phyloP scores from a whole-genome alignment of 1,284 basidiomycete species.

The Leccinum cinnamomeum region DNA sequence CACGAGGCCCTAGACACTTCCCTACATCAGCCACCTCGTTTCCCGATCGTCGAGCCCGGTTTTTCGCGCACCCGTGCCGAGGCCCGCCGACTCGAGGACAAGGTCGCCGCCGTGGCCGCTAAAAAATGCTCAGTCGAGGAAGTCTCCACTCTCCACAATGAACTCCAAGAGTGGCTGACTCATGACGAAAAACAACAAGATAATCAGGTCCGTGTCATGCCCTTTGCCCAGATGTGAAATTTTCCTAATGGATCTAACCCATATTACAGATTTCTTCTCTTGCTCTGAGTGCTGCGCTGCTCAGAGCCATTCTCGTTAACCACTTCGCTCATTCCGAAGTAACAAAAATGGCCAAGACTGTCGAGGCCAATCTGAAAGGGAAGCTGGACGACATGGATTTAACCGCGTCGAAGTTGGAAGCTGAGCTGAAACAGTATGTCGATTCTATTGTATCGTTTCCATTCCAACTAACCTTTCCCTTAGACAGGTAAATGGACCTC shows the following conservation, averaged over 20 bases:
- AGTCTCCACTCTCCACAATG: constrained; percentile 68
- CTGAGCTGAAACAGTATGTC: constrained; percentile 68
- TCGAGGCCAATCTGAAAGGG: constrained; percentile 59
- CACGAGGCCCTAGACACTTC: background rate
- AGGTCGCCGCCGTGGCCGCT: constrained; percentile 72
- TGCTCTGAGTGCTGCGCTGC: constrained; percentile 61
- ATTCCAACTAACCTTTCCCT: constrained; percentile 22
- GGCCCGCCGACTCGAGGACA: constrained; percentile 68
- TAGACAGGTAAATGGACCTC: constrained; percentile 33
- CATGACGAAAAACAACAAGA: constrained; percentile 52
- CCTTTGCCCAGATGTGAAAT: constrained; percentile 33
- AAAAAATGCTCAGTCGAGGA: constrained; percentile 85
- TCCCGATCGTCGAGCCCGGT: constrained; percentile 39
- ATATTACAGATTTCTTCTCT: constrained; percentile 56
- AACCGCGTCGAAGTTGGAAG: constrained; percentile 57
- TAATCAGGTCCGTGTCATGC: constrained; percentile 52
- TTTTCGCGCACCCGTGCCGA: constrained; percentile 50
- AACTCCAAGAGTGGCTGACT: constrained; percentile 69
- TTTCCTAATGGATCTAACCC: constrained; percentile 9
- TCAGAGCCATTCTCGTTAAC: constrained; percentile 79
- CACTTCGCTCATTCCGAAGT: constrained; percentile 74
- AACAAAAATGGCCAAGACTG: constrained; percentile 58
- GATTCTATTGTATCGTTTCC: constrained; percentile 18
- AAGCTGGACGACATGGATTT: constrained; percentile 64
- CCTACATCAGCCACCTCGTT: constrained; percentile 39